Evolutionary conservation across 2,329 filamentous ascomycete species (phyloP), one percentile per base, ranked within the genome.

Genomic region (Canariomyces notabilis): DNA sequence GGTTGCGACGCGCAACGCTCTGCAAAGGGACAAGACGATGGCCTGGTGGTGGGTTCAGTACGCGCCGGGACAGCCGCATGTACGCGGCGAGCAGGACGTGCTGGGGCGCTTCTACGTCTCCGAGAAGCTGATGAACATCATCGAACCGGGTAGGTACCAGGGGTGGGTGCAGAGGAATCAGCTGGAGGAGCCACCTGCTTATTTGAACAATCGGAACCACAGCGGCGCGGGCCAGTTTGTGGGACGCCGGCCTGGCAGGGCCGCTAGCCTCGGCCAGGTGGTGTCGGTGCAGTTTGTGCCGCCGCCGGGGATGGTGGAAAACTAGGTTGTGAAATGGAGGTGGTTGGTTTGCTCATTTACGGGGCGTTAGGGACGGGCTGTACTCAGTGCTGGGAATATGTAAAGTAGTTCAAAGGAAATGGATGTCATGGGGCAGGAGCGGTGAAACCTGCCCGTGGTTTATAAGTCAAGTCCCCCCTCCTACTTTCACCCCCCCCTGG

Each of bases 51-150:
- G 68, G 68, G 48, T 59, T 11, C 52, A 29, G 14, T 8, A 52
- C 1, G 37, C 62, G 1, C 52, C 58, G 37, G 45, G 45, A 20
- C 56, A 60, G 32, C 56, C 57, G 22, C 26, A 29, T 12, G 50
- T 57, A 6, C 63, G 64, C 39, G 45, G 42, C 23, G 76, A 79
- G 55, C 57, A 59, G 12, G 66, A 67, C 18, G 67, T 80, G 41
- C 67, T 69, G 47, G 77, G 77, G 41, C 68, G 77, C n/a, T 80
- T 80, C 63, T 80, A 81, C 62, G 73, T 77, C 14, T 74, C 74
- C n/a, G 63, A 71, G 47, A 67, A 70, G 48, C 65, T 81, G 29
- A 72, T 77, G 61, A 68, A 69, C 14, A 69, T 79, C 44, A 63
- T 79, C 43, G 67, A 74, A 33, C 64, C 65, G 8, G 58, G 56